These are phyloP conservation scores for Nicotiana noctiflora DNA, from an alignment of 257 asterid genomes.

Conservation along the genomic window DNA sequence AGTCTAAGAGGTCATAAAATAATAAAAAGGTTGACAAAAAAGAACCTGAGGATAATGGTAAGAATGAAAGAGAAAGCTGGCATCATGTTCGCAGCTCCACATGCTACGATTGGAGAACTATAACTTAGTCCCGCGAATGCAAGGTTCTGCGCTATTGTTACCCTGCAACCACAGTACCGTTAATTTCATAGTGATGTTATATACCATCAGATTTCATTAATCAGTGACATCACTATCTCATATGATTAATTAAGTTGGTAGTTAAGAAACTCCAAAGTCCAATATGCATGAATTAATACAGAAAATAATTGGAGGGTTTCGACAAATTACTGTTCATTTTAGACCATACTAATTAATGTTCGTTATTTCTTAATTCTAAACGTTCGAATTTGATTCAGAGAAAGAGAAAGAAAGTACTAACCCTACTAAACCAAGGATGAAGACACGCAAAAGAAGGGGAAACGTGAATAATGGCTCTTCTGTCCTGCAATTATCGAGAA, in stretches of 20 bases:
- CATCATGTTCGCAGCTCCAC: constrained; percentile 59
- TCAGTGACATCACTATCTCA: no score
- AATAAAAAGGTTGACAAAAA: background rate
- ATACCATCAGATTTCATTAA: no score
- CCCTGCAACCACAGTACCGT: constrained; percentile 33
- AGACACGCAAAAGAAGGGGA: constrained; percentile 35
- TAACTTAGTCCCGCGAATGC: constrained; percentile 67
- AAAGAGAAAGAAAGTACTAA: constrained; percentile 5
- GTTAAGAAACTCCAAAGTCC: no score
- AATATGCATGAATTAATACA: no score
- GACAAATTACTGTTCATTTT: no score
- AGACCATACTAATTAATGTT: no score
- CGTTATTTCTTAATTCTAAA: no score
- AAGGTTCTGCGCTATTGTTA: constrained; percentile 59
- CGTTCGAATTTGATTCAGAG: background rate
- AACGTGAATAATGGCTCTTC: constrained; percentile 38
- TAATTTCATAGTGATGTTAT: no score
- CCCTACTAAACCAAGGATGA: constrained; percentile 67
- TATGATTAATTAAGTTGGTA: no score
- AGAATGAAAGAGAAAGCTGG: constrained; percentile 62
- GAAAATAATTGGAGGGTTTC: no score
- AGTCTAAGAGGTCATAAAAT: background rate
- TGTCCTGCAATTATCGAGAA: constrained; percentile 26
- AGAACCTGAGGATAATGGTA: constrained; percentile 49
- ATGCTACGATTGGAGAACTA: constrained; percentile 73